A percentile compares a stretch with the other conserved stretches of the same genome.
These are phyloP conservation scores for Xylaria sp. DNA, from an alignment of 495 filamentous ascomycete genomes.

Conservation along the genomic window DNA sequence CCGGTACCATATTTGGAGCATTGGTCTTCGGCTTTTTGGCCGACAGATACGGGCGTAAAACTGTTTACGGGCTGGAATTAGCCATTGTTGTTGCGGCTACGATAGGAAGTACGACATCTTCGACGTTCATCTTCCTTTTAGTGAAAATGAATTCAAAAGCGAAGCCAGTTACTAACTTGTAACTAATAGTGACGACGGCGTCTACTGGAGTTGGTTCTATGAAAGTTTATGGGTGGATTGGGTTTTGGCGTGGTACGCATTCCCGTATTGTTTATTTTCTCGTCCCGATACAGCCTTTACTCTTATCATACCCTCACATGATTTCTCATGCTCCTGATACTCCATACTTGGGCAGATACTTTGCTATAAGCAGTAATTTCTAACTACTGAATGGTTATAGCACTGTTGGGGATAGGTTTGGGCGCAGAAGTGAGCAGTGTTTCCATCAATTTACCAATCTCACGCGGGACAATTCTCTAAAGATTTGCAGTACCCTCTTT, in stretches of 20 bases:
- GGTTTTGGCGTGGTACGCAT: constrained; percentile 58
- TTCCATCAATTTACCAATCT: not conserved
- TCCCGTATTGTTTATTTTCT: not conserved
- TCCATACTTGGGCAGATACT: not conserved
- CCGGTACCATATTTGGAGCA: constrained; percentile 65
- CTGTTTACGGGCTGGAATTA: constrained; percentile 70
- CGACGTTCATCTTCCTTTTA: constrained; percentile 36
- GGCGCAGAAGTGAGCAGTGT: constrained; percentile 44
- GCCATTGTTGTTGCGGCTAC: constrained; percentile 62
- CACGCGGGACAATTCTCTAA: not conserved
- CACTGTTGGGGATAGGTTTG: constrained; percentile 62
- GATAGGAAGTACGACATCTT: constrained; percentile 56
- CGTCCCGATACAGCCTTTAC: not conserved
- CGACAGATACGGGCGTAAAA: constrained; percentile 66
- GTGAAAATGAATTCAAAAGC: no score
- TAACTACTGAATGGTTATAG: constrained; percentile 11
- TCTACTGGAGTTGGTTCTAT: constrained; percentile 48
- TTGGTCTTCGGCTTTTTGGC: constrained; percentile 68
- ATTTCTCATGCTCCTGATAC: not conserved
- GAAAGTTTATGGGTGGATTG: constrained; percentile 62
- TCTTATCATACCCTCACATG: not conserved
- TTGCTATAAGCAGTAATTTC: not conserved
- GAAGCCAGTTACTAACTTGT: not conserved
- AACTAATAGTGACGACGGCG: constrained; percentile 10
- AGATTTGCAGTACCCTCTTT: constrained; percentile 41